Evolutionary conservation across 2,329 filamentous ascomycete genomes (phyloP).

Genomic region (Hirsutella rhossiliensis): DNA sequence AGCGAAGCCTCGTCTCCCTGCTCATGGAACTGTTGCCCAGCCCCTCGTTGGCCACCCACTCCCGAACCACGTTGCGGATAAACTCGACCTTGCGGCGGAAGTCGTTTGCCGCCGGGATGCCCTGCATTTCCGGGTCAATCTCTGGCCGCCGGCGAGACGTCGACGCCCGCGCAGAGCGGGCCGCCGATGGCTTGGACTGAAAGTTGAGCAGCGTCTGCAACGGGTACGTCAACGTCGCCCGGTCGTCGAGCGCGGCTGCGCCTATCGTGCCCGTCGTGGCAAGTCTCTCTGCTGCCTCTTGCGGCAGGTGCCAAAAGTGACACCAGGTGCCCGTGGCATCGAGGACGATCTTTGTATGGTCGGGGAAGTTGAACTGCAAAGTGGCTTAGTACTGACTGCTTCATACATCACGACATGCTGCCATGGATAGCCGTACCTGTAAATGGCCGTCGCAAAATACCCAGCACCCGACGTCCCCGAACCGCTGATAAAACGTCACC

Average conservation of each 20-base stretch:
- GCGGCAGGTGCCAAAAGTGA: conserved; percentile 64
- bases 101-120: conserved; percentile 59
- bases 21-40: conserved; percentile 55
- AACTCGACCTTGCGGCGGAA: conserved; percentile 66
- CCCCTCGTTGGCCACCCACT: conserved; percentile 61
- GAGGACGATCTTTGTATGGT: conserved; percentile 75
- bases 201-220: conserved; percentile 65
- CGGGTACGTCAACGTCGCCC: conserved; percentile 60
- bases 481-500: conserved; percentile 71
- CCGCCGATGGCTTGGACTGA: conserved; percentile 29
- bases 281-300: conserved; percentile 57
- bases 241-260: conserved; percentile 56
- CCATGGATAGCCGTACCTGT: conserved; percentile 38
- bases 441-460: conserved; percentile 69
- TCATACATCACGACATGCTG: neutral
- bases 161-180: conserved; percentile 29
- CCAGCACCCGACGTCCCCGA: conserved; percentile 73
- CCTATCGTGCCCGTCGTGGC: conserved; percentile 53
- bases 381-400: neutral
- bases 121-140: conserved; percentile 47
- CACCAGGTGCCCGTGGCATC: conserved; percentile 64
- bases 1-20: conserved; percentile 40
- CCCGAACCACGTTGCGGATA: conserved; percentile 52
- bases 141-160: conserved; percentile 44
- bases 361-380: conserved; percentile 71